Conservation (phyloP, 495 filamentous ascomycete genomes). For the Recurvomyces mirabilis region DNA sequence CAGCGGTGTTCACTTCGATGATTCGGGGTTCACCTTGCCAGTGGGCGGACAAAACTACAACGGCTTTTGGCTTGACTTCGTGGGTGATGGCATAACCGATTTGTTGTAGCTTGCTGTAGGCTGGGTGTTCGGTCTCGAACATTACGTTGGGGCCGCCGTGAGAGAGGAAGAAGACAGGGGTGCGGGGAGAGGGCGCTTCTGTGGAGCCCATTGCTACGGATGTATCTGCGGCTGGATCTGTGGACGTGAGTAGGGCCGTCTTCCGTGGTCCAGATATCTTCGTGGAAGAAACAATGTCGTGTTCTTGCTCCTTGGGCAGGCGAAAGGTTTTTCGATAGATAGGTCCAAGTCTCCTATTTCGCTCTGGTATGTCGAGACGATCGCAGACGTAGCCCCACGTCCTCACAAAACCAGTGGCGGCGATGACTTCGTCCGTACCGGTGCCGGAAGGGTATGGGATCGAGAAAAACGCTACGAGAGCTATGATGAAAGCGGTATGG, state of each 20-base stretch:
- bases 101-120: slow-evolving; percentile 52
- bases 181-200: too few relatives aligned
- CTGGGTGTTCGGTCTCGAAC: slow-evolving; percentile 62
- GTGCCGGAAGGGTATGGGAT: background rate
- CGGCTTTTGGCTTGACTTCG: slow-evolving; percentile 65
- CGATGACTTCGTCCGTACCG: background rate
- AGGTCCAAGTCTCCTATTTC: background rate
- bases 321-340: background rate
- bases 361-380: background rate
- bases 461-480: background rate
- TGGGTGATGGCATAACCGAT: slow-evolving; percentile 72
- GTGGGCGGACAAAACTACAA: slow-evolving; percentile 81
- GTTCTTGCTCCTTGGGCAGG: background rate
- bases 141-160: slow-evolving; percentile 32
- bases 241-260: background rate
- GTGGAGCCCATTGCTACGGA: too few relatives aligned
- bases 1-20: slow-evolving; percentile 63
- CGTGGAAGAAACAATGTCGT: too few relatives aligned
- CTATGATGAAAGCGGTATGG: background rate
- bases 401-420: background rate
- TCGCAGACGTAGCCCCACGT: background rate
- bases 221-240: too few relatives aligned
- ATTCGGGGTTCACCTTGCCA: slow-evolving; percentile 55
- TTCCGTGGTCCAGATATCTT: too few relatives aligned
- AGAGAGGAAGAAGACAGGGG: slow-evolving; percentile 15